A percentile compares a stretch with the other conserved stretches of the same genome.
Evolutionary conservation across 192 early-diverging fungal species (phyloP).

Genomic region (Nowakowskiella sp.): DNA sequence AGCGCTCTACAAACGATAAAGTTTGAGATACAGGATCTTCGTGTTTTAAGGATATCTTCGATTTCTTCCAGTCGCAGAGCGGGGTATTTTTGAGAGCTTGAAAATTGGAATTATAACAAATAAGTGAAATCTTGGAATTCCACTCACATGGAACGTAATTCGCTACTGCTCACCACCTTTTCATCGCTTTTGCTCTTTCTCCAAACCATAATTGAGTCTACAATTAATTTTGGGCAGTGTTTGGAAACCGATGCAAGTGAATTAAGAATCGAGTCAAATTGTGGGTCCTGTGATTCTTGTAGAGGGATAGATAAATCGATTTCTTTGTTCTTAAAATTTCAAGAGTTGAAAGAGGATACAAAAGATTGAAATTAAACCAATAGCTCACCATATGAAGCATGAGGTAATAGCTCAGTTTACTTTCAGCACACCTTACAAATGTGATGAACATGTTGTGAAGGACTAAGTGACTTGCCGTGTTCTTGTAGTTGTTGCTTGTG

Average conservation of each 20-base stretch:
- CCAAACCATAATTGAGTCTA: conserved; percentile 52
- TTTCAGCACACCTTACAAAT: no score
- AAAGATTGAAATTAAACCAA: no score
- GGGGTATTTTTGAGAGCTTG: conserved; percentile 13
- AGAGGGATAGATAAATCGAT: background rate
- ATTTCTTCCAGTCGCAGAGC: conserved; percentile 48
- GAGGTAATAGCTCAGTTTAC: no score
- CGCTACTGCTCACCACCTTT: conserved; percentile 2
- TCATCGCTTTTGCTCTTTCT: conserved; percentile 31
- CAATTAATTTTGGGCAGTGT: conserved; percentile 75
- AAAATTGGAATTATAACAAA: no score
- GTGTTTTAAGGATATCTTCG: conserved; percentile 49
- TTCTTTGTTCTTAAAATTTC: background rate
- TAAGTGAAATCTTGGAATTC: background rate
- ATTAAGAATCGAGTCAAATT: conserved; percentile 73
- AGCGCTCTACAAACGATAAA: conserved; percentile 81
- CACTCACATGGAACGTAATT: conserved; percentile 27
- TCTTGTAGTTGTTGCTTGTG: no score
- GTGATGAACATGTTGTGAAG: no score
- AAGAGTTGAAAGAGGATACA: no score
- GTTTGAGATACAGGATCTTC: conserved; percentile 48
- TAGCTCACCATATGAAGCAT: no score
- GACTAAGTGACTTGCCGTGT: no score
- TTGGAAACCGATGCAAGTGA: conserved; percentile 73
- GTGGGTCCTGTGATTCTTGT: conserved; percentile 37